Base-by-base conservation (phyloP, 2,329 filamentous ascomycete genomes). In the Scopulariopsis brevicaulis region DNA sequence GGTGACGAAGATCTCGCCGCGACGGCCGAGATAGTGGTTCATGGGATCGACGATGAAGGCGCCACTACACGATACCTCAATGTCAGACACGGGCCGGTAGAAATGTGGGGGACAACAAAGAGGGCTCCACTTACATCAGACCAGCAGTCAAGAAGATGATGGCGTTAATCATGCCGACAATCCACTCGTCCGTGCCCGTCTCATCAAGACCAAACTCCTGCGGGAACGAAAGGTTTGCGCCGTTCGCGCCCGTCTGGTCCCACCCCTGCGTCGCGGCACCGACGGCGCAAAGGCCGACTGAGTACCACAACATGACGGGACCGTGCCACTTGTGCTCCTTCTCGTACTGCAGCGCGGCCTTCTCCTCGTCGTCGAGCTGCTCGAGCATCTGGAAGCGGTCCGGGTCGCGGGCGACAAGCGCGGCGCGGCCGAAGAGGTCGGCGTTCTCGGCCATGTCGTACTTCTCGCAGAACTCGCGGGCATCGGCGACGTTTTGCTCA, bases 201-300 rank as follows among this genome's bases (percentile, higher is more conserved):
- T 66, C 63, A 1, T 64, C 65, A 43, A 73, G 69, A 0, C 67
- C 66, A 67, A 77, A 63, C 65, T 72, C 58, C 69, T 70, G 11
- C 0, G 80, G 81, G 62, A 85, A 85, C 34, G 77, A 80, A 60
- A 85, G 68, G 63, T 82, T 85, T 59, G 83, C 83, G 24, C 81
- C 81, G 63, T 84, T 84, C 60, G 74, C 72, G 56, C 81, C 83
- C 1, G 83, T 85, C 68, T 85, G 80, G 64, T 86, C 82, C 83
- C 83, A 86, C 5, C 83, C 82, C 56, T 78, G 75, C 0, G 80
- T 79, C 4, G 80, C 79, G 14, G 80, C 80, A 25, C 77, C 80
- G 54, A 83, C 70, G 22, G 80, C 79, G 61, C 79, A 82, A 25
- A 80, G 71, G 1, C 72, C 68, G 59, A 85, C 82, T 0, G 79